Evolutionary conservation across 1,284 basidiomycete genomes (phyloP), one percentile per base, ranked within the genome.

Genomic region (Puccinia polysora): DNA sequence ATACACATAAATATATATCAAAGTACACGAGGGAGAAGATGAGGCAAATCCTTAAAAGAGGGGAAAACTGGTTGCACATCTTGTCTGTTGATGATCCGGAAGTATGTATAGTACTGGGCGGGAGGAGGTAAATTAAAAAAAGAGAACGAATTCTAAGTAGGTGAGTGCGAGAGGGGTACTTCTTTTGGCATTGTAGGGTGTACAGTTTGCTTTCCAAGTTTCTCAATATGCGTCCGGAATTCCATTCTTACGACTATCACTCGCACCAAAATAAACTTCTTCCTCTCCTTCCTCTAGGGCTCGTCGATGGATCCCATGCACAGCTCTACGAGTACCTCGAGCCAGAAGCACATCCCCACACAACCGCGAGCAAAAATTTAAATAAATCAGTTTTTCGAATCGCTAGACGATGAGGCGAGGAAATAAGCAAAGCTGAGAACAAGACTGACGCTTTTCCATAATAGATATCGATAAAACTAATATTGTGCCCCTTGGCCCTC

Each of bases 221-320:
- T 52, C 20, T 71, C 47, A 67, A 55, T 67, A 67, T 40, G 65
- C 65, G 10, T 23, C 52, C 30, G 65, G 32, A n/a, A 40, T 36
- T 20, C 65, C 65, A 28, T 55, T 34, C 49, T 67, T 67, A 20
- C 65, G 47, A 55, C 50, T 67, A 45, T 67, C 65, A 55, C 47
- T 53, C n/a, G 65, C 25, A 4, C 45, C 65, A 52, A 55, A 67
- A 18, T 36, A 38, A 7, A 40, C 3, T 20, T 50, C 52, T 20
- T n/a, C n/a, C n/a, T n/a, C n/a, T n/a, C n/a, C n/a, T n/a, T n/a
- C n/a, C n/a, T 67, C 52, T 5, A 32, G 32, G n/a, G 34, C 23
- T 8, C 52, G 8, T 43, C 52, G 34, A 7, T 53, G 14, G 28
- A 67, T 34, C n/a, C 50, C 65, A 14, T 67, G 49, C 25, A 67